These are phyloP conservation scores for Telopea speciosissima DNA, from an alignment of 177 flowering plant genomes.

Conservation along the genomic window DNA sequence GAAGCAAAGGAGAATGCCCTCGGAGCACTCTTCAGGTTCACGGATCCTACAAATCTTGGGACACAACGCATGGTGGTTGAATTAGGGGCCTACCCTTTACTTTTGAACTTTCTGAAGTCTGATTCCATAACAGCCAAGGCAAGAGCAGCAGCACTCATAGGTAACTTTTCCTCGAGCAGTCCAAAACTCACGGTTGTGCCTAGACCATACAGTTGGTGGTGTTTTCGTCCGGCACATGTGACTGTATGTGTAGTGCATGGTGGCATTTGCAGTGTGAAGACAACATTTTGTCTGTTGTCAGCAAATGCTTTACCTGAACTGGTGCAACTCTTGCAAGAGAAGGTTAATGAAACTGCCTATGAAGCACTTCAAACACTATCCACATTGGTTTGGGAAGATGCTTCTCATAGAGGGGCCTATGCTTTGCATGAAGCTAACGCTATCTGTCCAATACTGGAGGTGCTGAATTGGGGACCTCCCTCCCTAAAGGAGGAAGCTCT, in stretches of 20 bases:
- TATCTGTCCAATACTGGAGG: slow-evolving; percentile 32
- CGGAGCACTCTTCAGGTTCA: slow-evolving; percentile 57
- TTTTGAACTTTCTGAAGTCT: slow-evolving; percentile 33
- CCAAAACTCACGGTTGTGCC: slow-evolving; percentile 27
- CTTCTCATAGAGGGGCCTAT: slow-evolving; percentile 34
- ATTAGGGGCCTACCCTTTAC: slow-evolving; percentile 42
- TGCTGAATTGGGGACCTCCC: slow-evolving; percentile 49
- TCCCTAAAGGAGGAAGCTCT: slow-evolving; percentile 49
- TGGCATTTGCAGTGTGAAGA: slow-evolving; percentile 34
- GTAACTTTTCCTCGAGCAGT: slow-evolving; percentile 48
- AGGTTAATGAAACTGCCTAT: slow-evolving; percentile 43
- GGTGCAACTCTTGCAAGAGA: slow-evolving; percentile 38
- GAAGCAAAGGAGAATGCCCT: slow-evolving; percentile 70
- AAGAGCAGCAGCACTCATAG: slow-evolving; percentile 54
- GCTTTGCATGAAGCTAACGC: slow-evolving; percentile 54
- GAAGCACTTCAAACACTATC: slow-evolving; percentile 59
- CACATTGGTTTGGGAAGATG: slow-evolving; percentile 41
- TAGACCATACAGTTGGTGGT: slow-evolving; percentile 25
- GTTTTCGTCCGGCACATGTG: slow-evolving; percentile 21
- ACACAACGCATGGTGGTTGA: slow-evolving; percentile 45
- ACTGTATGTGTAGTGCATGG: slow-evolving; percentile 47
- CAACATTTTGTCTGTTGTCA: slow-evolving; percentile 52
- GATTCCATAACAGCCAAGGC: slow-evolving; percentile 49
- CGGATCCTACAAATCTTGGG: slow-evolving; percentile 48
- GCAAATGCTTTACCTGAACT: slow-evolving; percentile 53